Base-by-base conservation (phyloP, 768 basidiomycete genomes). In the Saitozyma podzolica region DNA sequence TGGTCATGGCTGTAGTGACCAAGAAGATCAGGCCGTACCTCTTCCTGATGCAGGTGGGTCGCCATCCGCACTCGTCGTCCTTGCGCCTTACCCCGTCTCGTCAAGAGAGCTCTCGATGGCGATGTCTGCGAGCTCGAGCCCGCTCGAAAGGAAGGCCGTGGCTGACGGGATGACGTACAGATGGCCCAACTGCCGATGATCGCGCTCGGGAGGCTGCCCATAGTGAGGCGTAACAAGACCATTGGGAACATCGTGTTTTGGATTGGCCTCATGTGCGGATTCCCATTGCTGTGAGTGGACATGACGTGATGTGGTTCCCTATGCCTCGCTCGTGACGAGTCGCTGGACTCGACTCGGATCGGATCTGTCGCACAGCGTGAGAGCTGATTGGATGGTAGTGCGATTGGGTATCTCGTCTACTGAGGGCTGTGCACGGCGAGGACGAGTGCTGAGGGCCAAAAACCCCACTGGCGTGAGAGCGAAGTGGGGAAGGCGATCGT, bases 1-100 rank as follows among this genome's bases (percentile, higher is more conserved):
- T 99, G 40, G 93, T 98, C 59, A 99, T 99, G 96, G 86, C 88
- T 2, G 84, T 98, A 58, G 95, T 97, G 13, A 93, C 91, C 19
- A 86, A 89, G 74, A 99, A 99, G 83, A 84, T 98, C 62, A 83
- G 94, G 72, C 85, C 92, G 80, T 96, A 95, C 76, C 83, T 96
- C 16, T 95, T 96, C 80, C 80, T 84, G 11, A 81, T 92, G 75
- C 87, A 89, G 83, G 85, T 85, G 61, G 66, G 82, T 68, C 20
- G 29, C 29, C 2, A 29, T 29, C 29, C 11, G 29, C n/a, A n/a
- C n/a, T n/a, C n/a, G n/a, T n/a, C n/a, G n/a, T n/a, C n/a, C n/a
- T n/a, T n/a, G n/a, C n/a, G n/a, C n/a, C n/a, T n/a, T n/a, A n/a
- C n/a, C n/a, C n/a, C n/a, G 16, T 11, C 14, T 6, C 50, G 20